A percentile compares a stretch with the other conserved stretches of the same genome.
Evolutionary conservation across 495 filamentous ascomycete genomes (phyloP).

Genomic region (Podospora comata): DNA sequence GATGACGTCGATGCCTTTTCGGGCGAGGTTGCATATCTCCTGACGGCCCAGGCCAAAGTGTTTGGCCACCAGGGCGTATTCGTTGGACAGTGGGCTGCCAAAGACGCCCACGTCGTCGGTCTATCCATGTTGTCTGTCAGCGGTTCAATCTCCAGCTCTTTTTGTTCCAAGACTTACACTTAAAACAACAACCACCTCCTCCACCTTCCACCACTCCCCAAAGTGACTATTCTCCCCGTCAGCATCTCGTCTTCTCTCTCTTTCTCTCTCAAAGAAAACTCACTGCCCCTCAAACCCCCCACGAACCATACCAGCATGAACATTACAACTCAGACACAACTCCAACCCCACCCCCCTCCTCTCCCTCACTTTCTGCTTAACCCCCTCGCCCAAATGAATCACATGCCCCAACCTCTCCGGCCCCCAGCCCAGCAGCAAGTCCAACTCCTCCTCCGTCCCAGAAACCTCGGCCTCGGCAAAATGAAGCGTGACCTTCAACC

Average conservation of each 20-base stretch:
- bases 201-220: conserved; percentile 39
- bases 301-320: conserved; percentile 66
- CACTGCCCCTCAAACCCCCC: conserved; percentile 65
- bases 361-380: conserved; percentile 53
- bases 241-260: background rate
- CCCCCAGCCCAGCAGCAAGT: conserved; percentile 57
- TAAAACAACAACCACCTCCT: conserved; percentile 36
- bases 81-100: conserved; percentile 72
- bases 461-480: conserved; percentile 66
- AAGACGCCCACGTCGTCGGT: conserved; percentile 89
- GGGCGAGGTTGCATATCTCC: conserved; percentile 57
- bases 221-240: conserved; percentile 26
- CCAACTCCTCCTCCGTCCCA: conserved; percentile 55
- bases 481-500: conserved; percentile 61
- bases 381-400: conserved; percentile 61
- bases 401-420: conserved; percentile 79
- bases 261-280: conserved; percentile 22
- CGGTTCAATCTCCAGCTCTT: background rate
- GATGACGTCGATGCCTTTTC: conserved; percentile 57
- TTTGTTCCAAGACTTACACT: conserved; percentile 30
- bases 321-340: conserved; percentile 78
- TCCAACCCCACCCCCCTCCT: conserved; percentile 57
- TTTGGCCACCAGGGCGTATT: conserved; percentile 69
- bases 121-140: conserved; percentile 38
- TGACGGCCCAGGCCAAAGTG: conserved; percentile 59